Conservation (phyloP, 768 basidiomycete species). For the Rhodotorula paludigena region DNA sequence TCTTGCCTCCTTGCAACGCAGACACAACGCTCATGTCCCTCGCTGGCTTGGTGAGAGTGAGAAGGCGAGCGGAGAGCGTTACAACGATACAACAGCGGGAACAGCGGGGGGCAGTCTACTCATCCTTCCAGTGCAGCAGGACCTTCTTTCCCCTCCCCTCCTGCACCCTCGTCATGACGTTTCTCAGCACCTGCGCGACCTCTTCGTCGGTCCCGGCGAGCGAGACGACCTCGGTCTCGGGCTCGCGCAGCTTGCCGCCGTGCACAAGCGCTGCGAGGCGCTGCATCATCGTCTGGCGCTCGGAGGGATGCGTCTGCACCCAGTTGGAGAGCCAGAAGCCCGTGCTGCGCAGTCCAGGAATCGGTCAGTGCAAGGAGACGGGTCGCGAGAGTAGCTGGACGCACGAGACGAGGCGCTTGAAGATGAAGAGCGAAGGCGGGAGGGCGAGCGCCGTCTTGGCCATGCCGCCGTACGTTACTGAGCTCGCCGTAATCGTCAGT, state of each 20-base stretch:
- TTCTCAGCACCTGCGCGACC: slow-evolving; percentile 45
- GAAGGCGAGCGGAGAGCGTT: neutral
- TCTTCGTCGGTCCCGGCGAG: slow-evolving; percentile 53
- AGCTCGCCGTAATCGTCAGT: neutral
- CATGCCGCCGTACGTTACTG: slow-evolving; percentile 82
- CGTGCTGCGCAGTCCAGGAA: no score
- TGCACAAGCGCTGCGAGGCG: slow-evolving; percentile 17
- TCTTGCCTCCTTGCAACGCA: neutral
- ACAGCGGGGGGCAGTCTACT: neutral
- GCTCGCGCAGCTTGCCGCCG: slow-evolving; percentile 58
- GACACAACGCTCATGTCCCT: neutral
- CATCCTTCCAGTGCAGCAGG: slow-evolving; percentile 45
- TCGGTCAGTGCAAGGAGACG: neutral
- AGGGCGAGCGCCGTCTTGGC: slow-evolving; percentile 72
- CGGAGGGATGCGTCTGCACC: slow-evolving; percentile 46
- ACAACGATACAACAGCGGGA: neutral
- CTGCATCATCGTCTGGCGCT: slow-evolving; percentile 56
- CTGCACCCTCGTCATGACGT: slow-evolving; percentile 47
- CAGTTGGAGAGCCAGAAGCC: slow-evolving; percentile 41
- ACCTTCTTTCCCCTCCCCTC: slow-evolving; percentile 56
- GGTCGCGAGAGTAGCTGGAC: slow-evolving; percentile 47
- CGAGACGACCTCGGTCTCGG: slow-evolving; percentile 64
- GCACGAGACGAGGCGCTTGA: slow-evolving; percentile 69
- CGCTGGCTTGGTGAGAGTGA: no score
- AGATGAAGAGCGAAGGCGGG: slow-evolving; percentile 74